A percentile compares a stretch with the other conserved stretches of the same genome.
These are phyloP conservation scores for Triglochin maritima DNA, from an alignment of 106 monocot species.

Conservation along the genomic window DNA sequence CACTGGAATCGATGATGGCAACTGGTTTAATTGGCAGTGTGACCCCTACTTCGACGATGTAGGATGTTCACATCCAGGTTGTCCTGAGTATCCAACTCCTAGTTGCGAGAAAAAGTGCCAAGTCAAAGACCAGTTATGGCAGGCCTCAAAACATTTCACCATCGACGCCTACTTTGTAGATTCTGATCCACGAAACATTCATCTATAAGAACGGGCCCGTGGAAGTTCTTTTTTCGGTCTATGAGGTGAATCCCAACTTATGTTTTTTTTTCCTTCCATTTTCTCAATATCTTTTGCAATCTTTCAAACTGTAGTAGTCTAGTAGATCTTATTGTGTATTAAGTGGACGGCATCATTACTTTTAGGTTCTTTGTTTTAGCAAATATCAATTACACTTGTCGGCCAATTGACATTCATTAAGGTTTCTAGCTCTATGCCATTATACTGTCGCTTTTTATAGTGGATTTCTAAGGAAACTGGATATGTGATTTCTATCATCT, in stretches of 20 bases:
- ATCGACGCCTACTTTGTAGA: slow-evolving; percentile 60
- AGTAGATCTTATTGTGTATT: too few species aligned
- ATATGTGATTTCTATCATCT: too few species aligned
- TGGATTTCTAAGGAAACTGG: too few species aligned
- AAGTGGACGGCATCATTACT: background rate
- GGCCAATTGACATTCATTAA: too few species aligned
- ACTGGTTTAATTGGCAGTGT: slow-evolving; percentile 40
- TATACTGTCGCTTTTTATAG: too few species aligned
- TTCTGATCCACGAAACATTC: slow-evolving; percentile 63
- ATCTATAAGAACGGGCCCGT: slow-evolving; percentile 87
- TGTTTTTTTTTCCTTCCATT: too few species aligned
- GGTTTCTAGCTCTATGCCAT: too few species aligned
- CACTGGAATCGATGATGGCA: too few species aligned
- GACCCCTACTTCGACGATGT: slow-evolving; percentile 89
- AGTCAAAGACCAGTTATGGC: slow-evolving; percentile 62
- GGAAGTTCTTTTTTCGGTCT: slow-evolving; percentile 90
- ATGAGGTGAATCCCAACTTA: slow-evolving; percentile 44
- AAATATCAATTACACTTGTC: background rate
- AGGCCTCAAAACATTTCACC: slow-evolving; percentile 61
- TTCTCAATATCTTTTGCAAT: too few species aligned
- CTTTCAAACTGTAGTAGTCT: too few species aligned
- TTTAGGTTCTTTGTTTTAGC: background rate
- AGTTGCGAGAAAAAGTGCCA: slow-evolving; percentile 64
- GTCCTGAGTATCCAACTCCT: slow-evolving; percentile 80
- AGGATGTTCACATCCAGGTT: slow-evolving; percentile 90